A percentile compares a stretch with the other conserved stretches of the same genome.
Conservation (phyloP, 2,329 filamentous ascomycete genomes). For the Trichoderma lentiforme region DNA sequence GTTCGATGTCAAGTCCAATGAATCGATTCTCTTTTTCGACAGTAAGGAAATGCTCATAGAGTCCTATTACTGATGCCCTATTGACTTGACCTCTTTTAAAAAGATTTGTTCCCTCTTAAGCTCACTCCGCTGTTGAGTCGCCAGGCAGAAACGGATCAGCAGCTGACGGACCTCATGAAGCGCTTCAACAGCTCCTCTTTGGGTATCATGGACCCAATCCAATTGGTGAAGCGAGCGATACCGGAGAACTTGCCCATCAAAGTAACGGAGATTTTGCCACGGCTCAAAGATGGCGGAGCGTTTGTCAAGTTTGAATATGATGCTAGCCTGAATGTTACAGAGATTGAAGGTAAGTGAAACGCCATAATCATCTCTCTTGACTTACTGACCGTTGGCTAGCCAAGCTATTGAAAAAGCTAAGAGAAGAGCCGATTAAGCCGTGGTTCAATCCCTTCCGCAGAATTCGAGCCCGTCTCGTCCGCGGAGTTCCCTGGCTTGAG, state of each 20-base stretch:
- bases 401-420: constrained; percentile 60
- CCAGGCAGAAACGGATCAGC: constrained; percentile 47
- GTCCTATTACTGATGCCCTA: not conserved
- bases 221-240: constrained; percentile 58
- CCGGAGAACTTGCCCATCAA: constrained; percentile 61
- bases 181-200: constrained; percentile 50
- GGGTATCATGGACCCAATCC: constrained; percentile 51
- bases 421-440: constrained; percentile 70
- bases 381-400: constrained; percentile 30
- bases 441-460: constrained; percentile 84
- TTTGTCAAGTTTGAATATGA: constrained; percentile 78
- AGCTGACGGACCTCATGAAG: constrained; percentile 49
- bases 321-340: constrained; percentile 35
- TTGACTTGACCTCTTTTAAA: not conserved
- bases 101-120: constrained; percentile 80
- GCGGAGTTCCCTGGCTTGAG: constrained; percentile 88
- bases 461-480: constrained; percentile 70
- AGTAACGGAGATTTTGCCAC: constrained; percentile 77
- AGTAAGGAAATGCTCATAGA: constrained; percentile 51
- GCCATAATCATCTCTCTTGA: not conserved
- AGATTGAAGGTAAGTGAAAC: constrained; percentile 40
- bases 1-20: constrained; percentile 70
- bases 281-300: constrained; percentile 86
- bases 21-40: constrained; percentile 86
- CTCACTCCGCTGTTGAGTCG: constrained; percentile 49